A percentile compares a stretch with the other conserved stretches of the same genome.
Conservation (phyloP, 306 rosid genomes). For the Cucurbita maxima region DNA sequence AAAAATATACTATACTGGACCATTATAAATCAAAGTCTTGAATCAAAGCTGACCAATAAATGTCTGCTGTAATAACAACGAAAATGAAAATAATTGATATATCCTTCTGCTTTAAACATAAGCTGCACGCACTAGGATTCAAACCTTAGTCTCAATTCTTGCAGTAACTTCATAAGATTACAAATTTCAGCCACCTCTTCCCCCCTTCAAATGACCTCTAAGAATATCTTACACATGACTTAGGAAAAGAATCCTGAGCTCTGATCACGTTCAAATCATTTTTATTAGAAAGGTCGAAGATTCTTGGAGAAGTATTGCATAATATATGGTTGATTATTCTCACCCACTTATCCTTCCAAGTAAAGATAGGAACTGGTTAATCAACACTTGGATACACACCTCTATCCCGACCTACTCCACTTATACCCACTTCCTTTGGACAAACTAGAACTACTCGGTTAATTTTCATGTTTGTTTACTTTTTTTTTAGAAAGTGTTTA, state of each 20-base stretch:
- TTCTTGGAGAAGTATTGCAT: background rate
- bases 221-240: background rate
- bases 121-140: too few species aligned
- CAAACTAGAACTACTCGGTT: background rate
- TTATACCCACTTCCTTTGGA: too few species aligned
- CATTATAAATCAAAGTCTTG: too few species aligned
- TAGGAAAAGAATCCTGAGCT: background rate
- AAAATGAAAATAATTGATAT: too few species aligned
- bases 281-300: background rate
- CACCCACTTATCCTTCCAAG: background rate
- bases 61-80: too few species aligned
- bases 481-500: too few species aligned
- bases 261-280: background rate
- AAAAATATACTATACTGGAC: too few species aligned
- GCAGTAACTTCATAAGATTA: background rate
- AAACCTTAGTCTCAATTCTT: background rate
- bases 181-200: background rate
- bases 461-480: too few species aligned
- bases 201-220: background rate
- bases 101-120: too few species aligned
- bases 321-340: background rate
- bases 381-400: background rate
- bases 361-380: background rate
- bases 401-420: background rate
- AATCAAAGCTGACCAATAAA: too few species aligned